Base-by-base conservation (phyloP, 2,329 filamentous ascomycete genomes). In the Fusarium euwallaceae region DNA sequence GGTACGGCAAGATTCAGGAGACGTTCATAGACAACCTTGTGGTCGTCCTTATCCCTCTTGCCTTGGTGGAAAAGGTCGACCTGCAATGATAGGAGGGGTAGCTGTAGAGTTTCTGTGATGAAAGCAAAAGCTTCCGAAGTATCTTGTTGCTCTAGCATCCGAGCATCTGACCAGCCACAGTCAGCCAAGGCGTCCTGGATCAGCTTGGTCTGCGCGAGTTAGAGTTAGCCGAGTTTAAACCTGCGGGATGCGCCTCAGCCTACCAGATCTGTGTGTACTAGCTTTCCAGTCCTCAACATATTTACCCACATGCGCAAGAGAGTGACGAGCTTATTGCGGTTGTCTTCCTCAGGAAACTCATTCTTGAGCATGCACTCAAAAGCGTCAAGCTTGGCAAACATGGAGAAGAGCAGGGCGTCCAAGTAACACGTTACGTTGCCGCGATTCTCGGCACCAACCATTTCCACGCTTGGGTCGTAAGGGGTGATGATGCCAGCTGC, bases 61-160 rank as follows among this genome's bases (percentile, higher is more conserved):
- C 96, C 97, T 27, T 95, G 94, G 79, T 98, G 97, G 77, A 96
- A 98, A 16, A 98, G 91, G 80, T 98, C 95, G 86, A 98, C 96
- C 81, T 98, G 97, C 41, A 98, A 84, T 0, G 95, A 95, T 29
- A 98, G 88, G 2, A 98, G 87, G 8, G 97, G 97, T 17, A 98
- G 84, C 77, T 97, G 92, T 22, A 99, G 88, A 24, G 93, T 95
- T 75, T 95, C 95, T 0, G 96, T 98, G 73, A 99, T 95, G 81
- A 98, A 98, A 0, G 92, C 94, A 81, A 98, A 98, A 1, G 95
- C 95, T 83, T 99, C 97, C 0, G 97, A 98, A 0, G 95, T 94
- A 82, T 99, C 97, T 83, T 99, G 97, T 80, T 98, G 97, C 76
- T 92, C 89, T n/a, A 94, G 81, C 67, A 89, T 84, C 24, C 89